Conservation (phyloP, 1,284 basidiomycete species). For the Rhodofomes roseus region DNA sequence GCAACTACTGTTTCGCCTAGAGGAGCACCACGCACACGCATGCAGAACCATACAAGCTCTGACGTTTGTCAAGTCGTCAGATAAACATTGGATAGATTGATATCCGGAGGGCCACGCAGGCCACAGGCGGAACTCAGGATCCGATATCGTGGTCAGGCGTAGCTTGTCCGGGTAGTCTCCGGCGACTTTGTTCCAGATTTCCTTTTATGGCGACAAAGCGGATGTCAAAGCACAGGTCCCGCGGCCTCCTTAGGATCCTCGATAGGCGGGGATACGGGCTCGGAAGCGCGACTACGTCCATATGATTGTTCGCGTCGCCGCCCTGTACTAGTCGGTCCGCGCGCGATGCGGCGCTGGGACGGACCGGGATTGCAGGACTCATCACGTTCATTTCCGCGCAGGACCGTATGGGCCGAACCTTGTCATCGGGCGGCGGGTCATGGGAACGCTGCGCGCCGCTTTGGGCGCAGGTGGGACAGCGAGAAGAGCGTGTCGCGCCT, state of each 20-base stretch:
- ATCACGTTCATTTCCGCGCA: constrained; percentile 14
- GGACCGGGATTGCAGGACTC: constrained; percentile 13
- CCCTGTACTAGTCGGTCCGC: constrained; percentile 7
- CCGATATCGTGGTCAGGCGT: constrained; percentile 7
- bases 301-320: neutral
- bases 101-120: constrained; percentile 8
- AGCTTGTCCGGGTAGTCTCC: constrained; percentile 9
- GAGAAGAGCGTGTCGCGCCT: neutral
- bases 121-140: constrained; percentile 12
- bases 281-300: constrained; percentile 3
- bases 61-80: neutral
- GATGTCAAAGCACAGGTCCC: neutral
- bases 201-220: constrained; percentile 16
- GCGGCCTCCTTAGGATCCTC: neutral
- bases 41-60: neutral
- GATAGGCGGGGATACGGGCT: neutral
- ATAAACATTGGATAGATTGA: constrained; percentile 9
- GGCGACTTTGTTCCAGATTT: constrained; percentile 11
- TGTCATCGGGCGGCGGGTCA: neutral
- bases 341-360: constrained; percentile 13
- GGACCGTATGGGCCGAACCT: constrained; percentile 14
- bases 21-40: neutral
- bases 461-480: neutral
- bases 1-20: neutral
- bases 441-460: neutral